These are phyloP conservation scores for Posidonia oceanica DNA, from an alignment of 116 monocot genomes.

Conservation along the genomic window DNA sequence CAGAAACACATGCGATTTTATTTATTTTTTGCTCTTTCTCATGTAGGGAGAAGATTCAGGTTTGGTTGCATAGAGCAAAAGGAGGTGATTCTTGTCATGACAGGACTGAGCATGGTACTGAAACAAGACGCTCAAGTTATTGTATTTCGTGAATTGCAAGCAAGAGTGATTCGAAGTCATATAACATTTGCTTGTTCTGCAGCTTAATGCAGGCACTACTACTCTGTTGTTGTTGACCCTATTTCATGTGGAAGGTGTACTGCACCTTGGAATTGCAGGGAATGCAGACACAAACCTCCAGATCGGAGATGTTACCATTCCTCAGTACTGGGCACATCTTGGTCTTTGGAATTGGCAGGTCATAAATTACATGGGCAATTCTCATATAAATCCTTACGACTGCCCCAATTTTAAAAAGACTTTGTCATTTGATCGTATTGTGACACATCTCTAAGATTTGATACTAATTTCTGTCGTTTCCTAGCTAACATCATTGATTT, in stretches of 20 bases:
- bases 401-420: too few species aligned
- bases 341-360: conserved; percentile 72
- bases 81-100: conserved; percentile 50
- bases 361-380: not conserved
- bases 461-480: too few species aligned
- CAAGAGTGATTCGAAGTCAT: too few species aligned
- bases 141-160: not conserved
- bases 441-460: too few species aligned
- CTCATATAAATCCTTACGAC: too few species aligned
- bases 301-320: conserved; percentile 56
- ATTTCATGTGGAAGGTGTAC: conserved; percentile 40
- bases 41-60: conserved; percentile 41
- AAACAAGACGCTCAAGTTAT: not conserved
- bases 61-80: conserved; percentile 31
- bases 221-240: conserved; percentile 44
- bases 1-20: not conserved
- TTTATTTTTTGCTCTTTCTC: not conserved
- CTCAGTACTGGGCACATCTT: conserved; percentile 44
- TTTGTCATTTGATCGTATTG: too few species aligned
- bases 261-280: conserved; percentile 69
- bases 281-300: conserved; percentile 46
- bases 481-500: too few species aligned
- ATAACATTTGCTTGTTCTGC: not conserved
- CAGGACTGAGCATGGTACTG: conserved; percentile 44
- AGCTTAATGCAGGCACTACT: conserved; percentile 49